Evolutionary conservation across 192 early-diverging fungal genomes (phyloP), one percentile per base, ranked within the genome.

Genomic region (Funneliformis geosporum): DNA sequence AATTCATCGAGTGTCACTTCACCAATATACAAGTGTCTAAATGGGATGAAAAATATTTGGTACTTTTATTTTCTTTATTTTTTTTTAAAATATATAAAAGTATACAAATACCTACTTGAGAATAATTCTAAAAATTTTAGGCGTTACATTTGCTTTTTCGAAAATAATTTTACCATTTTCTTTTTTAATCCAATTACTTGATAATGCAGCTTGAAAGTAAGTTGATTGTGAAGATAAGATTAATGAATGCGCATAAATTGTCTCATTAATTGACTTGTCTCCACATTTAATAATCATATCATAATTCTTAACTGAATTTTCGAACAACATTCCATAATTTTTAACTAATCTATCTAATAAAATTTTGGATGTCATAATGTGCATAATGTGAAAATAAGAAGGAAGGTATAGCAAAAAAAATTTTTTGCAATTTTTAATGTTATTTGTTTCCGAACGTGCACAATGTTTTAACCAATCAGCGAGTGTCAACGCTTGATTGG

Each of bases 151-250:
- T 28, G 27, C 25, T 33, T 67, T 28, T 67, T 67, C 39, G 8
- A 67, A 39, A 67, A 67, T 0, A 7, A 67, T 38, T 39, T 67
- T 67, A 38, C 27, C 65, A 9, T 27, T 27, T 0, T 33, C 27
- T 10, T 11, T 67, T 38, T 39, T 28, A 67, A 39, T 39, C 65
- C 65, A 67, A 67, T 11, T n/a, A 33, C 65, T 67, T 8, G 65
- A 67, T 67, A 67, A 67, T 10, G 65, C 65, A 2, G n/a, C 27
- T 33, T 18, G 14, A 67, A 67, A 67, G n/a, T 67, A 67, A 38
- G 65, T 28, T 38, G 65, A 67, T 16, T 39, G 65, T 67, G 14
- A 28, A 33, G 28, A 16, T 27, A 67, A 39, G 8, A 67, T 67
- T 67, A 67, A 28, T 16, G 65, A 38, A 67, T 67, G 65, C 9